Percentiles rank a stretch among this genome's conserved stretches.
These are phyloP conservation scores for Tagetes erecta DNA, from an alignment of 129 eudicot genomes.

Conservation along the genomic window DNA sequence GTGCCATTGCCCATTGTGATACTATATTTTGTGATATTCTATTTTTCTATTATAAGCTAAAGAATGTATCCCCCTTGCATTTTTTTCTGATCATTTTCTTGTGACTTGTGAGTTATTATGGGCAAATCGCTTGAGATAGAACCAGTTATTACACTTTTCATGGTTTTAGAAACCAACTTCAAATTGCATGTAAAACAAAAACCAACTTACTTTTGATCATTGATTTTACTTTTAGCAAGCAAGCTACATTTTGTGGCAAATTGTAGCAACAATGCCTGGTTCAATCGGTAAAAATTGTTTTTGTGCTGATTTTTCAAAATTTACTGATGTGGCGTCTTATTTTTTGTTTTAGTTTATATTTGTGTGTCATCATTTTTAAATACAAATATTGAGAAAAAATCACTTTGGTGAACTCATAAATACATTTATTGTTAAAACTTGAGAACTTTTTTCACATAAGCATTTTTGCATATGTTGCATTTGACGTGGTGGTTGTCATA, in stretches of 20 bases:
- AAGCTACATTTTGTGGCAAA: background rate
- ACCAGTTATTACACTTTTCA: background rate
- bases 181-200: background rate
- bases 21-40: background rate
- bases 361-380: background rate
- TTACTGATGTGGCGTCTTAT: background rate
- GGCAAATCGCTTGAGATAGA: background rate
- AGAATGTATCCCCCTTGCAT: conserved; percentile 1
- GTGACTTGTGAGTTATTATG: conserved; percentile 4
- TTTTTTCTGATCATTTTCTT: background rate
- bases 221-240: background rate
- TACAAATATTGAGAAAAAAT: background rate
- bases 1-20: too few species aligned
- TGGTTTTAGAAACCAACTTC: background rate
- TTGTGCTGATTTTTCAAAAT: background rate
- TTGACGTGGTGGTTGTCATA: background rate
- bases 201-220: background rate
- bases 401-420: background rate
- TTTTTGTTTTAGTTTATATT: background rate
- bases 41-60: background rate
- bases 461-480: background rate
- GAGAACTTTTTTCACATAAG: background rate
- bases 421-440: background rate
- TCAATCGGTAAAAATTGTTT: background rate
- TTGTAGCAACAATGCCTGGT: background rate